These are phyloP conservation scores for Xylariaceae sp. DNA, from an alignment of 2,329 filamentous ascomycete species.

Conservation along the genomic window DNA sequence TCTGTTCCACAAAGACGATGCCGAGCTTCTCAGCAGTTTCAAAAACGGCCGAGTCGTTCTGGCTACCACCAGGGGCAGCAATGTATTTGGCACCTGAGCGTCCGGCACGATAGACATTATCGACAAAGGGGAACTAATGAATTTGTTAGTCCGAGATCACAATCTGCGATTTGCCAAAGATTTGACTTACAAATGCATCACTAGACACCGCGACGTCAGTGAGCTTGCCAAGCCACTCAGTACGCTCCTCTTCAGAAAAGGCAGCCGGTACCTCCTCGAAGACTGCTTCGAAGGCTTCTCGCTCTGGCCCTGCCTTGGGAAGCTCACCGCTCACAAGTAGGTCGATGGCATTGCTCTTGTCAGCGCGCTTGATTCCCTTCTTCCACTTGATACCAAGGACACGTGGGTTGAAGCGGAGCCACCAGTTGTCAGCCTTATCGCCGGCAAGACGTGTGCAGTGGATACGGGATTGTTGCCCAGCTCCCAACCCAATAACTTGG, in stretches of 20 bases:
- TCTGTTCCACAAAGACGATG: constrained; percentile 95
- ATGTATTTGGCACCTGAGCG: constrained; percentile 94
- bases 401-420: constrained; percentile 94
- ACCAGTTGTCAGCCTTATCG: constrained; percentile 99
- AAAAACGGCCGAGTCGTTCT: constrained; percentile 78
- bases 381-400: constrained; percentile 91
- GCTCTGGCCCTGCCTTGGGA: constrained; percentile 77
- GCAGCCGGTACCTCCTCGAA: constrained; percentile 84
- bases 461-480: constrained; percentile 95
- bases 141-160: not conserved
- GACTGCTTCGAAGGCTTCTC: constrained; percentile 78
- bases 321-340: constrained; percentile 88
- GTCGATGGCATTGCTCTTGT: constrained; percentile 98
- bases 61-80: constrained; percentile 85
- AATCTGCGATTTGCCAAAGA: too few species aligned
- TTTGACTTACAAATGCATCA: constrained; percentile 88
- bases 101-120: constrained; percentile 91
- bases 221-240: constrained; percentile 80
- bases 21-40: constrained; percentile 87
- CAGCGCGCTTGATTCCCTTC: constrained; percentile 91
- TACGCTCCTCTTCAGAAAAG: constrained; percentile 81
- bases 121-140: constrained; percentile 89
- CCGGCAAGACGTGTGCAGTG: constrained; percentile 97
- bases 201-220: constrained; percentile 81
- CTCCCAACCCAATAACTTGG: constrained; percentile 89